These are phyloP conservation scores for Phytopythium cucurbitacearum DNA, from an alignment of 352 stramenopile species.

Conservation along the genomic window DNA sequence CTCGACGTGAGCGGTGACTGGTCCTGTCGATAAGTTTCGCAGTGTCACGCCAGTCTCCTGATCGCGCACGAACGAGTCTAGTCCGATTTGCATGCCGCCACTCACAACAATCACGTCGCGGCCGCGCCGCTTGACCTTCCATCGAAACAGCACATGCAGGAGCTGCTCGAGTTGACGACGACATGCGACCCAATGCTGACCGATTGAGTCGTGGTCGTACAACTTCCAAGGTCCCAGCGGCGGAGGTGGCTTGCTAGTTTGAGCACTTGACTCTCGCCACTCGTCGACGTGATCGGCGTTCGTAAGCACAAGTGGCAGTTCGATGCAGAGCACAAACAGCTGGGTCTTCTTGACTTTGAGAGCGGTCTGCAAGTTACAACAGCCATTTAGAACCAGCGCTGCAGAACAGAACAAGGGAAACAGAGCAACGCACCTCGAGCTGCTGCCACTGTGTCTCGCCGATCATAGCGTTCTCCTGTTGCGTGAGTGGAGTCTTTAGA, in stretches of 20 bases:
- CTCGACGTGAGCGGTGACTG: slow-evolving; percentile 48
- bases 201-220: slow-evolving; percentile 50
- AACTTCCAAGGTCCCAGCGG: slow-evolving; percentile 20
- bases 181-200: slow-evolving; percentile 69
- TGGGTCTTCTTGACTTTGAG: slow-evolving; percentile 65
- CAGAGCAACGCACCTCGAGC: slow-evolving; percentile 35
- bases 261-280: slow-evolving; percentile 29
- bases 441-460: slow-evolving; percentile 61
- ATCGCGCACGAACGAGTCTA: slow-evolving; percentile 65
- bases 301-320: slow-evolving; percentile 64
- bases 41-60: slow-evolving; percentile 36
- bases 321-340: slow-evolving; percentile 56
- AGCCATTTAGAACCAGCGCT: slow-evolving; percentile 1
- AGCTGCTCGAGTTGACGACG: slow-evolving; percentile 67
- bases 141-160: slow-evolving; percentile 62
- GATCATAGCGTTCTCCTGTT: slow-evolving; percentile 56
- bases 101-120: slow-evolving; percentile 71
- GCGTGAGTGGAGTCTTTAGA: slow-evolving; percentile 35
- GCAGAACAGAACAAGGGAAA: background rate
- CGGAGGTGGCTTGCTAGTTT: background rate
- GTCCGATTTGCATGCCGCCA: slow-evolving; percentile 49
- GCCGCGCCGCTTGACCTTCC: slow-evolving; percentile 66
- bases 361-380: slow-evolving; percentile 24
- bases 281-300: slow-evolving; percentile 37
- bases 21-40: slow-evolving; percentile 56